Conservation (phyloP, 331 rosid genomes). For the Spiraea crenata region DNA sequence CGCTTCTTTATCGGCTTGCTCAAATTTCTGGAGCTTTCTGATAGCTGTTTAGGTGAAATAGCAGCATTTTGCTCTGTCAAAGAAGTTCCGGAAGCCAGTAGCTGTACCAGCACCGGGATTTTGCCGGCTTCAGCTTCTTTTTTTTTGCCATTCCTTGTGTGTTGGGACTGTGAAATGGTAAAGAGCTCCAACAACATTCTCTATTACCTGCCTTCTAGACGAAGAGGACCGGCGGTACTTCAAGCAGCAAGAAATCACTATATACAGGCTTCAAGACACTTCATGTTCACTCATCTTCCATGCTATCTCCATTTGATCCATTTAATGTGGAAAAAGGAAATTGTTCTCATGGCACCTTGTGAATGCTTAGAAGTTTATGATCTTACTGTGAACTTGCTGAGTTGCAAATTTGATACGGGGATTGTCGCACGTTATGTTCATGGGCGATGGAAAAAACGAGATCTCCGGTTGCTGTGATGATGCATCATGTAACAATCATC, state of each 20-base stretch:
- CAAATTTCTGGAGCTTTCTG: conserved; percentile 52
- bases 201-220: conserved; percentile 33
- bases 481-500: conserved; percentile 11
- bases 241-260: conserved; percentile 95
- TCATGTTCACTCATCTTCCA: conserved; percentile 41
- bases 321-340: conserved; percentile 26
- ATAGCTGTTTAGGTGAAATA: conserved; percentile 54
- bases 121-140: conserved; percentile 58
- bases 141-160: conserved; percentile 54
- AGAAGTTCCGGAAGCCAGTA: conserved; percentile 53
- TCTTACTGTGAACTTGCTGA: conserved; percentile 23
- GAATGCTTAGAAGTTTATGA: conserved; percentile 38
- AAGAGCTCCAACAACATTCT: conserved; percentile 53
- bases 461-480: conserved; percentile 11
- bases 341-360: conserved; percentile 31
- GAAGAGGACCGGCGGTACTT: conserved; percentile 69
- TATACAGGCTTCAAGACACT: conserved; percentile 76
- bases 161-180: conserved; percentile 55
- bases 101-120: conserved; percentile 50
- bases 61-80: conserved; percentile 49
- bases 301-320: conserved; percentile 19
- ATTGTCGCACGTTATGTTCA: conserved; percentile 40
- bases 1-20: conserved; percentile 49
- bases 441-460: conserved; percentile 19
- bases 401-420: conserved; percentile 31